Conservation (phyloP, 768 basidiomycete species). For the Cystobasidium tubakii region DNA sequence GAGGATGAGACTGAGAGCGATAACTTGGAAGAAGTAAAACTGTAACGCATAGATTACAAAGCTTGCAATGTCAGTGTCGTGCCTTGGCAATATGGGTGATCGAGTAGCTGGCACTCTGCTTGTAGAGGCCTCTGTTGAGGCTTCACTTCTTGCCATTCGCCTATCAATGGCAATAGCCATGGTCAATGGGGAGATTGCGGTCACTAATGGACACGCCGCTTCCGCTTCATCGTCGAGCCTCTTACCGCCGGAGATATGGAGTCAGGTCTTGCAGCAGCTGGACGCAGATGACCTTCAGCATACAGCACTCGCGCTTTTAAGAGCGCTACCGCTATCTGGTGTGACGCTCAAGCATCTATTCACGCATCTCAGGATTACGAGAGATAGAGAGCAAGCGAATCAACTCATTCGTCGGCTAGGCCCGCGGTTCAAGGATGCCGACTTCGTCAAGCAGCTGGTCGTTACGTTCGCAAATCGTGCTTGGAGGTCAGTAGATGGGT, state of each 20-base stretch:
- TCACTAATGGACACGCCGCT: neutral
- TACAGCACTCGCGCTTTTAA: constrained; percentile 59
- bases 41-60: neutral
- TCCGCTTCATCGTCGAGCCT: constrained; percentile 5
- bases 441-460: neutral
- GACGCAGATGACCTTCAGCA: constrained; percentile 54
- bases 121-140: neutral
- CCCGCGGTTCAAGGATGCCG: neutral
- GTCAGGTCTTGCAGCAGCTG: constrained; percentile 57
- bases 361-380: constrained; percentile 56
- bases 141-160: neutral
- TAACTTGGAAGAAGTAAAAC: neutral
- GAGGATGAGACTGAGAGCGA: neutral
- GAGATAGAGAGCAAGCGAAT: constrained; percentile 55
- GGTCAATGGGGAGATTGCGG: neutral
- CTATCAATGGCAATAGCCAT: neutral
- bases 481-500: constrained; percentile 41
- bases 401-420: constrained; percentile 60
- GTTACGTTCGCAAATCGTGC: constrained; percentile 16
- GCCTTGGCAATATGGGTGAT: neutral
- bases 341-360: constrained; percentile 61
- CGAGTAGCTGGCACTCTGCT: neutral
- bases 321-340: constrained; percentile 60
- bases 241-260: constrained; percentile 66
- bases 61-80: neutral